Evolutionary conservation across 1,284 basidiomycete species (phyloP), one percentile per base, ranked within the genome.

Genomic region (Hypsizygus ulmarius): DNA sequence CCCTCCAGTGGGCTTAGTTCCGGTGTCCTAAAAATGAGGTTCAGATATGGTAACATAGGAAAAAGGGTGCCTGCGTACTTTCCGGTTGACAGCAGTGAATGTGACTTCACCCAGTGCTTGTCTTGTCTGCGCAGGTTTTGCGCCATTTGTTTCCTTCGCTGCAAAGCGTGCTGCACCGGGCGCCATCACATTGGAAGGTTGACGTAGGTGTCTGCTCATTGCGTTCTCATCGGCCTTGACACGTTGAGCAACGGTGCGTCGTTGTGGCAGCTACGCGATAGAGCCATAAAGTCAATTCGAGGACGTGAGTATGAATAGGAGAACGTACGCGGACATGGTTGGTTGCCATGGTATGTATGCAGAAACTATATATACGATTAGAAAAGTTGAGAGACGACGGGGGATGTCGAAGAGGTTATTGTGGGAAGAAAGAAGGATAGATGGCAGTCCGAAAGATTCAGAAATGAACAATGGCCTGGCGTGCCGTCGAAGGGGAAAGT

Each of bases 161-260:
- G 65, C 51, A 58, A 78, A 64, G 55, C 81, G 78, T 49, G 77
- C 68, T 39, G 75, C 69, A 50, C 71, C 72, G 32, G 65, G 59
- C 46, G 69, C 57, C 42, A 69, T 63, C 53, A 68, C 68, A 54
- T 70, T 74, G 12, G 83, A 83, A 16, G 72, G 56, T 58, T 85
- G 81, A 51, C 84, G 81, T 39, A 73, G 58, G 59, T 87, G 81
- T 66, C 72, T 79, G 59, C 74, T 79, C 57, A 74, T 75, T 39
- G 86, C 82, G 60, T 90, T 90, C 71, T 90, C 87, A 61, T 90
- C 87, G 43, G 66, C 76, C 68, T 84, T 87, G 61, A 71, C 65
- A 60, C 87, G 84, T 64, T 77, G 78, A 52, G 70, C 62, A 49
- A 70, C 60, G 45, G 60, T 61, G 53, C 79, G 75, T 50, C 71